Evolutionary conservation across 768 basidiomycete species (phyloP).

Genomic region (Mycena metata): DNA sequence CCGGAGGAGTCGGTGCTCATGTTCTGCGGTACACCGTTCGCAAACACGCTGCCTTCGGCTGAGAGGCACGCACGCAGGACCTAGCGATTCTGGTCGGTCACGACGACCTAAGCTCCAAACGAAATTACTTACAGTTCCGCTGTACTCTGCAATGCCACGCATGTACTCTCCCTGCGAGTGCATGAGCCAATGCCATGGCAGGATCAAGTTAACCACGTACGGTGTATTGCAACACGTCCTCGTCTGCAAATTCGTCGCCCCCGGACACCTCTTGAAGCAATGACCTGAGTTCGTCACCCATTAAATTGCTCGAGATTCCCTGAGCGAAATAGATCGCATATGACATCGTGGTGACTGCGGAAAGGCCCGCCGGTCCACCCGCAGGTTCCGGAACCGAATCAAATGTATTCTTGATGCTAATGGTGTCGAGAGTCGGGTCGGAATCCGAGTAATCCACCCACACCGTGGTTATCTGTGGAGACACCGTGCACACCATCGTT

Average conservation of each 20-base stretch:
- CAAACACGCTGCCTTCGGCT: neutral
- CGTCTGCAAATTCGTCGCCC: neutral
- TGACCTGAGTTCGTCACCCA: neutral
- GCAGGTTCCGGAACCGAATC: too few species aligned
- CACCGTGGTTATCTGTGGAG: too few species aligned
- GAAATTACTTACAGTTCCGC: conserved; percentile 1
- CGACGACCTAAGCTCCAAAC: too few species aligned
- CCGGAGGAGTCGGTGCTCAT: neutral
- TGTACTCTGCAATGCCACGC: neutral
- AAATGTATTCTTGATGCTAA: too few species aligned
- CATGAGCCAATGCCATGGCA: neutral
- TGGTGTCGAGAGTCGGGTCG: too few species aligned
- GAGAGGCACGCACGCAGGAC: conserved; percentile 1
- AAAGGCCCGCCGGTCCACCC: neutral
- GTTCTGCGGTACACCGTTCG: neutral
- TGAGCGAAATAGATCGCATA: neutral
- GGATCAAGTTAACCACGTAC: neutral
- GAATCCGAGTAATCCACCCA: too few species aligned
- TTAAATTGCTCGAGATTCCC: neutral
- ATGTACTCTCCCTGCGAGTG: neutral
- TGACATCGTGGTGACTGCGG: conserved; percentile 2
- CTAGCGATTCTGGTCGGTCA: neutral
- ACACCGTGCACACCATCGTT: neutral
- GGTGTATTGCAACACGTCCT: neutral
- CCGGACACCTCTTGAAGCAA: neutral